phyloP scores from a whole-genome alignment of 345 rosid species.

The Pistacia vera region DNA sequence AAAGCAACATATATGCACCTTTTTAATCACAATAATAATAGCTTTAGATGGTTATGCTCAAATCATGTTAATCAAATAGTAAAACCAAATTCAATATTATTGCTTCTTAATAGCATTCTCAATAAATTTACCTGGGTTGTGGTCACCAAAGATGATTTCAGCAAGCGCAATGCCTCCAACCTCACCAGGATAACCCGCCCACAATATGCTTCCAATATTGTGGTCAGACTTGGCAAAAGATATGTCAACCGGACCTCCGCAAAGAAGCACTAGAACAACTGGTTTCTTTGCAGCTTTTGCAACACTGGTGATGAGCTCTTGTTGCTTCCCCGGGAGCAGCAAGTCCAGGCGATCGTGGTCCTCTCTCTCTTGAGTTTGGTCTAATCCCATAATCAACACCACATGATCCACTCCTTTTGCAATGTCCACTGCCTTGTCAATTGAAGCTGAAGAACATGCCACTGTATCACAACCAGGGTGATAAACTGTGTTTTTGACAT shows the following conservation, averaged over 20 bases:
- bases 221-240: slow-evolving; percentile 56
- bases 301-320: slow-evolving; percentile 56
- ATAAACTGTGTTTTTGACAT: slow-evolving; percentile 48
- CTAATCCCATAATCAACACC: slow-evolving; percentile 85
- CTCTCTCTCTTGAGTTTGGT: slow-evolving; percentile 76
- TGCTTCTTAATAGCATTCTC: not conserved
- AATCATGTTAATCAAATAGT: not conserved
- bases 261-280: slow-evolving; percentile 64
- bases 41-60: not conserved
- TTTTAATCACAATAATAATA: not conserved
- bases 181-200: slow-evolving; percentile 98
- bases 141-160: slow-evolving; percentile 87
- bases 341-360: slow-evolving; percentile 67
- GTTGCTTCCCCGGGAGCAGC: slow-evolving; percentile 77
- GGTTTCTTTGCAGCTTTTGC: slow-evolving; percentile 72
- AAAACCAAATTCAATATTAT: not conserved
- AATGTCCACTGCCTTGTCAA: slow-evolving; percentile 54
- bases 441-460: slow-evolving; percentile 52
- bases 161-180: slow-evolving; percentile 80
- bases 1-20: slow-evolving; percentile 7
- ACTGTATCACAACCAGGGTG: slow-evolving; percentile 70
- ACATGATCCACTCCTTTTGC: slow-evolving; percentile 66
- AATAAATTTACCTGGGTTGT: slow-evolving; percentile 71
- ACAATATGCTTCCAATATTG: slow-evolving; percentile 72
- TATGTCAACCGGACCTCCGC: slow-evolving; percentile 88